A percentile compares a stretch with the other conserved stretches of the same genome.
phyloP scores from a whole-genome alignment of 257 asterid species.

The Nicotiana undulata region DNA sequence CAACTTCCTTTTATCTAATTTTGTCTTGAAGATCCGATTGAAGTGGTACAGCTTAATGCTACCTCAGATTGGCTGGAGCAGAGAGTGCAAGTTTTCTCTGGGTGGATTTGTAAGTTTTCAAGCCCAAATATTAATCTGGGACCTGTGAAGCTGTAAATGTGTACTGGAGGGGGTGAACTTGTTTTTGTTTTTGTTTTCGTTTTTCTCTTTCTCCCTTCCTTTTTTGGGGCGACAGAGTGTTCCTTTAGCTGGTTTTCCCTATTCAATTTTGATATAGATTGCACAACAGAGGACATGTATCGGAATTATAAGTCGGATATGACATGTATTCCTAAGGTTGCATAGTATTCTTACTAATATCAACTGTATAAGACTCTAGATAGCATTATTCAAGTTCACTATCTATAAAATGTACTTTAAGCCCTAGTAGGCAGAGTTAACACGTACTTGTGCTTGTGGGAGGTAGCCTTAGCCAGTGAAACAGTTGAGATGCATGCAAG shows the following conservation, averaged over 20 bases:
- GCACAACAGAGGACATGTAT: background rate
- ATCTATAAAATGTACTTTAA: background rate
- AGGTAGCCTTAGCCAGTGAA: background rate
- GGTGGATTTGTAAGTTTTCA: background rate
- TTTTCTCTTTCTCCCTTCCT: background rate
- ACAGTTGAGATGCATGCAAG: background rate
- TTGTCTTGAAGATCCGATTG: background rate
- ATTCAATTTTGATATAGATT: background rate
- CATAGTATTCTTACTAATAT: background rate
- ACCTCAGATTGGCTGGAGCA: background rate
- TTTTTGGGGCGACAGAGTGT: background rate
- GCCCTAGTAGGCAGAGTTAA: background rate
- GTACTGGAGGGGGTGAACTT: background rate
- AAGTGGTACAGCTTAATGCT: background rate
- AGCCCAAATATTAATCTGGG: background rate
- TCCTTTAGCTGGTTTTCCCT: background rate
- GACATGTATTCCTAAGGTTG: background rate
- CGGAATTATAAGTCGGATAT: background rate
- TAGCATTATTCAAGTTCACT: background rate
- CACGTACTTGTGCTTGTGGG: background rate
- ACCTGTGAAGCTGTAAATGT: background rate
- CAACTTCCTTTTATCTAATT: background rate
- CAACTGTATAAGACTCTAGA: background rate
- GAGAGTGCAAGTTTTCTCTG: background rate
- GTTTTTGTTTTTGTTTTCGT: background rate